Evolutionary conservation across 805 yeast species (phyloP).

Genomic region (Grigorovia jiainica): DNA sequence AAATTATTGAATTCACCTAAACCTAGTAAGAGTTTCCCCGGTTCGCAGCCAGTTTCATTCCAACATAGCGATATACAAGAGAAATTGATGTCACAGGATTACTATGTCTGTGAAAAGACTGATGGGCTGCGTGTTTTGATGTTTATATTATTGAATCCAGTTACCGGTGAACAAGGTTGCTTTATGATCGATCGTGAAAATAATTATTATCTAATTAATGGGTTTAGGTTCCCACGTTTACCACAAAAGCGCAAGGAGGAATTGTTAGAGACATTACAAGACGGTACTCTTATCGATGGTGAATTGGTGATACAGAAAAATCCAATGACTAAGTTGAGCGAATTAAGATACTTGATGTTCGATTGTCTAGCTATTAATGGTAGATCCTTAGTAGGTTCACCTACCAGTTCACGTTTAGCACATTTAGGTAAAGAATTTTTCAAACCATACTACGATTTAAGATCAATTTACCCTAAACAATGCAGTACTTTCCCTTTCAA

Average conservation of each 20-base stretch:
- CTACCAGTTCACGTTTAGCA: constrained; percentile 75
- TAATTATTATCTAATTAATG: constrained; percentile 72
- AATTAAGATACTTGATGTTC: constrained; percentile 74
- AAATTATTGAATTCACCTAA: constrained; percentile 47
- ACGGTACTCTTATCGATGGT: constrained; percentile 88
- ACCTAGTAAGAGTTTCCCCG: constrained; percentile 53
- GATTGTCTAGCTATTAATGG: constrained; percentile 86
- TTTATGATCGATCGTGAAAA: constrained; percentile 84
- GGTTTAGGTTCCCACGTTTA: constrained; percentile 69
- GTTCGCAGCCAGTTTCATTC: constrained; percentile 93
- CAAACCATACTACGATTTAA: constrained; percentile 69
- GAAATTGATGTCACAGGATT: constrained; percentile 60
- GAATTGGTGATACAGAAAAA: constrained; percentile 72
- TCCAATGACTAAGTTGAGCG: constrained; percentile 46
- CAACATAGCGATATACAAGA: constrained; percentile 59
- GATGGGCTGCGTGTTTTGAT: constrained; percentile 87
- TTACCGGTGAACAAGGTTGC: constrained; percentile 76
- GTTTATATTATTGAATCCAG: constrained; percentile 51
- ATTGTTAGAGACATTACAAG: constrained; percentile 47
- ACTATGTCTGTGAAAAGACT: constrained; percentile 89
- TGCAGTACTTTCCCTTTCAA: constrained; percentile 76
- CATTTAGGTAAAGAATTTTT: constrained; percentile 73
- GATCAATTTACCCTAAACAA: constrained; percentile 61
- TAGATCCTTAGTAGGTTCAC: constrained; percentile 54
- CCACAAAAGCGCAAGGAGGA: constrained; percentile 27